Evolutionary conservation across 2,329 filamentous ascomycete species (phyloP).

Genomic region (Gnomoniopsis sp.): DNA sequence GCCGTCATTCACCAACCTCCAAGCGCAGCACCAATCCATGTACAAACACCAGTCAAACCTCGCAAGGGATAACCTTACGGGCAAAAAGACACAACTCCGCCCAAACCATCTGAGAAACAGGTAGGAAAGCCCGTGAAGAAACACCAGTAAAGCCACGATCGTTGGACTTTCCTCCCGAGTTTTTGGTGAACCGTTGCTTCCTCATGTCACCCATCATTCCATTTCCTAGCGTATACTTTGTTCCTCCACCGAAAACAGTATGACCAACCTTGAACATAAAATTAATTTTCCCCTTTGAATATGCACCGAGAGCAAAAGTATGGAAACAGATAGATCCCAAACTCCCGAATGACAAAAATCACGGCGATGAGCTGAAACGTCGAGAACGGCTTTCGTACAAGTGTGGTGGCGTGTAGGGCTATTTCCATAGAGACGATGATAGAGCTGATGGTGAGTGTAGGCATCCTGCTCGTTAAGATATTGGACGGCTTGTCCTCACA

Average conservation of each 20-base stretch:
- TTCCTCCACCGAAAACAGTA: neutral
- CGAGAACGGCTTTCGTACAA: constrained; percentile 10
- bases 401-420: neutral
- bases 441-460: neutral
- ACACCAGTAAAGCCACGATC: neutral
- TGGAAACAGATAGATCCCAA: neutral
- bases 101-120: neutral
- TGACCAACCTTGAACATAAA: neutral
- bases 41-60: neutral
- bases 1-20: neutral
- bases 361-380: constrained; percentile 5
- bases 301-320: constrained; percentile 12
- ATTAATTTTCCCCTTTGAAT: constrained; percentile 12
- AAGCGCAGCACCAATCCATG: neutral
- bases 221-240: neutral
- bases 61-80: no score
- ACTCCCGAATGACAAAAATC: constrained; percentile 5
- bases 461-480: neutral
- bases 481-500: no score
- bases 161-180: neutral
- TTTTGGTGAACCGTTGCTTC: neutral
- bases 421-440: neutral
- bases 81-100: constrained; percentile 1
- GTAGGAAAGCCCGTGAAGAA: neutral
- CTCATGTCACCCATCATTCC: neutral